Percentiles rank a stretch among this genome's conserved stretches.
These are phyloP conservation scores for Suillus subaureus DNA, from an alignment of 768 basidiomycete genomes.

Conservation along the genomic window DNA sequence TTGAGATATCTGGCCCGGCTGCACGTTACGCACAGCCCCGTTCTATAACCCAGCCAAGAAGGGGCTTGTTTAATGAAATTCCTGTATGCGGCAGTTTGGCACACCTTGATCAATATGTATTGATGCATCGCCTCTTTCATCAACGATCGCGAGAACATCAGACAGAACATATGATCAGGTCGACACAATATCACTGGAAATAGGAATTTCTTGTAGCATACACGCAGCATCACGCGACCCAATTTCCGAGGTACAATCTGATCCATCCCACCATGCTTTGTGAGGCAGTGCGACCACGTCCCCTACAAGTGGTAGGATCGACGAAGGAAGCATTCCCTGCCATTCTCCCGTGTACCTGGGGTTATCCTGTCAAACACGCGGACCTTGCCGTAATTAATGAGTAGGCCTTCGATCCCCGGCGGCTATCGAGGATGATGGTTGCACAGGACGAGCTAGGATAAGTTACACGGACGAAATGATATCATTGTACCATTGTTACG, in stretches of 20 bases:
- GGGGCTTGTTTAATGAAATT: neutral
- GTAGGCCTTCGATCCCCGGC: neutral
- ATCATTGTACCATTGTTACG: neutral
- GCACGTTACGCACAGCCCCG: slow-evolving; percentile 6
- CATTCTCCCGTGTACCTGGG: neutral
- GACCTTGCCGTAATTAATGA: slow-evolving; percentile 1
- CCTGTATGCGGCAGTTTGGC: neutral
- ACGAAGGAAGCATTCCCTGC: neutral
- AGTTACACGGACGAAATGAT: neutral
- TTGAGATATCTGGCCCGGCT: neutral
- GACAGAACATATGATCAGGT: neutral
- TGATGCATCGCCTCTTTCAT: slow-evolving; percentile 7
- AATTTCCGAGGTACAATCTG: neutral
- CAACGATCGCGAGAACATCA: slow-evolving; percentile 9
- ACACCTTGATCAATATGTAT: neutral
- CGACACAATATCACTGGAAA: neutral
- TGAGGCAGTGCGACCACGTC: neutral
- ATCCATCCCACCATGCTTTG: neutral
- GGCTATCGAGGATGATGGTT: slow-evolving; percentile 8
- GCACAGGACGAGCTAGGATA: neutral
- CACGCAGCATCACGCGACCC: neutral
- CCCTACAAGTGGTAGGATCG: neutral
- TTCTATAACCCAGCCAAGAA: neutral
- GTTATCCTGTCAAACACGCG: neutral
- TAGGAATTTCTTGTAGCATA: neutral